Evolutionary conservation across 495 filamentous ascomycete species (phyloP).

Genomic region (Penicillium macrosclerotiorum): DNA sequence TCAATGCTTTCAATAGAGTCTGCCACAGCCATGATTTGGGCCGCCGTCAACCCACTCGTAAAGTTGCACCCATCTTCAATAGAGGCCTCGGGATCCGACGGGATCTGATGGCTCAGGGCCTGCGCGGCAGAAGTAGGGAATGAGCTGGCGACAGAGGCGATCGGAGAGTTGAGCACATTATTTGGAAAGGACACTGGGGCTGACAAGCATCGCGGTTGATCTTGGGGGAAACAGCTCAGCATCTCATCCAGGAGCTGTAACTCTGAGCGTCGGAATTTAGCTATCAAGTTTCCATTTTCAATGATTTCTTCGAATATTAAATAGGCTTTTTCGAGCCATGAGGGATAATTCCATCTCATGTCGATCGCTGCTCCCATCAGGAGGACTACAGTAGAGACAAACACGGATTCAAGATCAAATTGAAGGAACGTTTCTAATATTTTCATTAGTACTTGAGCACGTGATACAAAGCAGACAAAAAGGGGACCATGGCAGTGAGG

Average conservation of each 20-base stretch:
- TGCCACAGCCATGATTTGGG: conserved; percentile 38
- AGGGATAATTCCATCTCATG: conserved; percentile 20
- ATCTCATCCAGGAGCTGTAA: conserved; percentile 36
- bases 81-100: conserved; percentile 9
- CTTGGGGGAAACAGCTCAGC: conserved; percentile 25
- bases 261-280: conserved; percentile 36
- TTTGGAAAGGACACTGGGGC: conserved; percentile 16
- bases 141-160: conserved; percentile 10
- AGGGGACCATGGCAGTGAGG: too few species aligned
- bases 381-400: conserved; percentile 37
- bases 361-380: conserved; percentile 35
- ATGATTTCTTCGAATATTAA: conserved; percentile 44
- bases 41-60: conserved; percentile 27
- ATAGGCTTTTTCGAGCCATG: conserved; percentile 36
- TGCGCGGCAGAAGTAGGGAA: conserved; percentile 13
- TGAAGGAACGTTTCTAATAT: conserved; percentile 42
- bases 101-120: conserved; percentile 12
- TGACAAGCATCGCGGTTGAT: conserved; percentile 15
- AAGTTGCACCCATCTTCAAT: conserved; percentile 16
- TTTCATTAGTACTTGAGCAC: neutral
- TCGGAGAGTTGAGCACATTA: conserved; percentile 4
- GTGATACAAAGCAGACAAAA: neutral
- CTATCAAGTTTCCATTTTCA: conserved; percentile 37
- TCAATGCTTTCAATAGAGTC: conserved; percentile 40
- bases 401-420: conserved; percentile 44